These are phyloP conservation scores for Kluyveromyces aestuarii DNA, from an alignment of 805 yeast genomes.

Conservation along the genomic window DNA sequence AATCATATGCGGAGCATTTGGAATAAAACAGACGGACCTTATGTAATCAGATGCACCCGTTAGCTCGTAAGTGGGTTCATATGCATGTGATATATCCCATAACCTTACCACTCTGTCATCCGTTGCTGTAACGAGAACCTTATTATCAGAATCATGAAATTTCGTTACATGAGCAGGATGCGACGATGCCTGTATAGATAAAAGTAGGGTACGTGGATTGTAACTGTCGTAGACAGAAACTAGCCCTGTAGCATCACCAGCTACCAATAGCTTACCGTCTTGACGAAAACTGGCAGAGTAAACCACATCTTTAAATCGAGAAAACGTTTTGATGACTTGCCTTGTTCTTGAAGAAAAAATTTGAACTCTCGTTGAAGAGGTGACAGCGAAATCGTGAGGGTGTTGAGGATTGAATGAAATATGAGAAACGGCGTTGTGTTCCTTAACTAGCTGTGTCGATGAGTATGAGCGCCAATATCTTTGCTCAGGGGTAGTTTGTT, in stretches of 20 bases:
- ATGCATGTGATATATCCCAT: constrained; percentile 76
- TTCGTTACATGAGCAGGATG: constrained; percentile 92
- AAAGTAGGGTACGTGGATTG: constrained; percentile 68
- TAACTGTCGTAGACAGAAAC: constrained; percentile 85
- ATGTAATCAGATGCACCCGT: constrained; percentile 81
- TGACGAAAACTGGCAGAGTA: constrained; percentile 84
- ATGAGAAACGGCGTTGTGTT: constrained; percentile 84
- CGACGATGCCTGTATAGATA: constrained; percentile 71
- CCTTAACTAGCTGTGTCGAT: constrained; percentile 84
- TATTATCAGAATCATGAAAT: constrained; percentile 69
- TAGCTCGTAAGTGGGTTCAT: constrained; percentile 63
- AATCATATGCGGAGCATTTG: constrained; percentile 65
- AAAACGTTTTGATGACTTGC: constrained; percentile 78
- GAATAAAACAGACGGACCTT: constrained; percentile 71
- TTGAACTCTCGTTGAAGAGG: constrained; percentile 86
- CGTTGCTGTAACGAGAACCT: constrained; percentile 64
- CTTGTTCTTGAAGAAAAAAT: constrained; percentile 90
- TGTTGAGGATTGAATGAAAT: constrained; percentile 77
- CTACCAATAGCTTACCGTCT: constrained; percentile 86
- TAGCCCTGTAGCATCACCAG: constrained; percentile 91
- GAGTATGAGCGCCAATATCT: constrained; percentile 86
- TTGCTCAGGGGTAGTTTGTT: constrained; percentile 79
- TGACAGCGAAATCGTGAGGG: constrained; percentile 89
- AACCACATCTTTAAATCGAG: constrained; percentile 84
- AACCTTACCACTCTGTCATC: constrained; percentile 84